Conservation (phyloP, 768 basidiomycete genomes). For the Hypsizygus marmoreus region DNA sequence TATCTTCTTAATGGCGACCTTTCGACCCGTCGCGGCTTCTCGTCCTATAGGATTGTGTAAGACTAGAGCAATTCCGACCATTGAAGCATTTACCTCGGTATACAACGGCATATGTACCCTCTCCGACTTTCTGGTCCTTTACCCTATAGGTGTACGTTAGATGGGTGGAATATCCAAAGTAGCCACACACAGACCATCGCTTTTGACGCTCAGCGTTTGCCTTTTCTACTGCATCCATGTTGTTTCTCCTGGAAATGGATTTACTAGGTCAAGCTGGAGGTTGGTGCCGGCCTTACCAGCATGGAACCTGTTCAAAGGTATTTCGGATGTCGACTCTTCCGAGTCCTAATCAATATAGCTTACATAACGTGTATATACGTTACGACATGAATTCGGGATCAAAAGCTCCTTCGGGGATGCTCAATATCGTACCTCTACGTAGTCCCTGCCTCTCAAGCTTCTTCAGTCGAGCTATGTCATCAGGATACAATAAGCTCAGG, state of each 20-base stretch:
- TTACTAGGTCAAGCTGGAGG: neutral
- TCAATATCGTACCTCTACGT: no score
- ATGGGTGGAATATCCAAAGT: neutral
- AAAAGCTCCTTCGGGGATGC: no score
- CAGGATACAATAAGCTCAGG: no score
- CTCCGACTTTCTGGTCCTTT: constrained; percentile 82
- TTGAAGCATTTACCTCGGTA: constrained; percentile 67
- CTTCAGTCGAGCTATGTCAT: no score
- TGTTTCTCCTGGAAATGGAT: neutral
- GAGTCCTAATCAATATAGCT: no score
- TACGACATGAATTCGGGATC: no score
- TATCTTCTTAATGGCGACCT: constrained; percentile 97
- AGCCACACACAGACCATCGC: constrained; percentile 52
- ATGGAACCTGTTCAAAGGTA: no score
- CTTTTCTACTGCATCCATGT: constrained; percentile 82
- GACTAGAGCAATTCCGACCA: neutral
- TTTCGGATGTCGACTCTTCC: no score
- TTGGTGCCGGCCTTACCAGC: no score
- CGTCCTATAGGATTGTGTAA: constrained; percentile 49
- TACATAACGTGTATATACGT: no score
- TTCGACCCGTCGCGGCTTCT: constrained; percentile 72
- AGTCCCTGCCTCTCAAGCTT: no score
- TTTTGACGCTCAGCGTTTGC: constrained; percentile 75
- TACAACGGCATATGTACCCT: constrained; percentile 95
- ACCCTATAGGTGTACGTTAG: constrained; percentile 47